Base-by-base conservation (phyloP, 2,329 filamentous ascomycete genomes). In the Daldinia sp. region DNA sequence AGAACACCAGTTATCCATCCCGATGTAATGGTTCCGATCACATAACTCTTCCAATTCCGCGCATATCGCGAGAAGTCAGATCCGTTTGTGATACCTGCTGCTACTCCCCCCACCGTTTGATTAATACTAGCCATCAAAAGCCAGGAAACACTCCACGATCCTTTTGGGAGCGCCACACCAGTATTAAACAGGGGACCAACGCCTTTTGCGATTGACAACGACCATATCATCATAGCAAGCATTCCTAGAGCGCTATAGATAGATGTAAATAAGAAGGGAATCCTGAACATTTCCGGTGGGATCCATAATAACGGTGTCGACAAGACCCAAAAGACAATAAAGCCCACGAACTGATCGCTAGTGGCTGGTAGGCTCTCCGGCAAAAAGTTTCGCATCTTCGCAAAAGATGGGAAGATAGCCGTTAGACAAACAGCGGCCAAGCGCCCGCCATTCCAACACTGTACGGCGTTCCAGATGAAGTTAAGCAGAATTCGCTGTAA, bases 251-350 rank as follows among this genome's bases (percentile, higher is more conserved):
- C 77, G 57, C 79, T 82, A 69, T 79, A 81, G 3, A 76, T 68
- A 47, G 76, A 80, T 4, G 80, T 77, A 15, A 81, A 64, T 35
- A 80, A 72, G 64, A 83, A 83, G 0, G 80, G 80, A 3, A 79
- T 71, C 69, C 80, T 82, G 72, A 82, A 82, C n/a, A 78, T 78
- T 61, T 83, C 81, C 0, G 81, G 81, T 0, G 77, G 76, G n/a
- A 84, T 78, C 72, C 78, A 80, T 2, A 84, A 70, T 61, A 85
- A 82, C 0, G 82, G 82, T 0, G 78, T 74, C 13, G 83, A 83
- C 17, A 81, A 68, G 27, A 80, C 75, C 77, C 82, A 85, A 70
- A 85, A 85, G 39, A 85, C 71, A 53, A 84, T 79, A 63, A 83
- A 80, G 60, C 79, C 84, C 1, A 84, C 75, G 27, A 85, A 73